Conservation (phyloP, 306 rosid genomes). For the Malus asiatica region DNA sequence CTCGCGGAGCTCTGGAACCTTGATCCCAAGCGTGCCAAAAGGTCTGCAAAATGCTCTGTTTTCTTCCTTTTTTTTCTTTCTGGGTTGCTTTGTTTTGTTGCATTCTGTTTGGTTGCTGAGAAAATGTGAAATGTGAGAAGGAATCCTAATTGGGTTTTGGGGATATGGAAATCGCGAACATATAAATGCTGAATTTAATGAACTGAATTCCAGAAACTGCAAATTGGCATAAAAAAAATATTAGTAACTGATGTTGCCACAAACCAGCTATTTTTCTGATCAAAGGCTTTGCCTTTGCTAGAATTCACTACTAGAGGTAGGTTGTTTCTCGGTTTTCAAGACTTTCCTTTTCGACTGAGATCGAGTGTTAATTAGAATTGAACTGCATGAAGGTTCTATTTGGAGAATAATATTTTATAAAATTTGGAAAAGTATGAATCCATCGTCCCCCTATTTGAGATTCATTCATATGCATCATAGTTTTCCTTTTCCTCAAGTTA, state of each 20-base stretch:
- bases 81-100: neutral
- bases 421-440: neutral
- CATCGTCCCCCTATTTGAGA: neutral
- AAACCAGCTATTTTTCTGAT: neutral
- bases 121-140: neutral
- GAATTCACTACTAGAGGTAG: neutral
- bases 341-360: neutral
- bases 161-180: neutral
- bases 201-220: neutral
- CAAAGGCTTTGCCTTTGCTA: neutral
- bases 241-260: neutral
- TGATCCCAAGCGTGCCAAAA: slow-evolving; percentile 99
- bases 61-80: neutral
- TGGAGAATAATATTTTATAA: neutral
- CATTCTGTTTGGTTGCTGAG: neutral
- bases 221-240: neutral
- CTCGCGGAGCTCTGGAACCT: slow-evolving; percentile 94
- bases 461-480: neutral
- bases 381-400: neutral
- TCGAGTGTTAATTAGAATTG: neutral
- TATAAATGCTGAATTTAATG: neutral
- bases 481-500: neutral
- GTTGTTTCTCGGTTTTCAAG: neutral
- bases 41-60: slow-evolving; percentile 36
- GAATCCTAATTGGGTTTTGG: neutral